Evolutionary conservation across 768 basidiomycete species (phyloP).

Genomic region (Wakefieldia striispora): DNA sequence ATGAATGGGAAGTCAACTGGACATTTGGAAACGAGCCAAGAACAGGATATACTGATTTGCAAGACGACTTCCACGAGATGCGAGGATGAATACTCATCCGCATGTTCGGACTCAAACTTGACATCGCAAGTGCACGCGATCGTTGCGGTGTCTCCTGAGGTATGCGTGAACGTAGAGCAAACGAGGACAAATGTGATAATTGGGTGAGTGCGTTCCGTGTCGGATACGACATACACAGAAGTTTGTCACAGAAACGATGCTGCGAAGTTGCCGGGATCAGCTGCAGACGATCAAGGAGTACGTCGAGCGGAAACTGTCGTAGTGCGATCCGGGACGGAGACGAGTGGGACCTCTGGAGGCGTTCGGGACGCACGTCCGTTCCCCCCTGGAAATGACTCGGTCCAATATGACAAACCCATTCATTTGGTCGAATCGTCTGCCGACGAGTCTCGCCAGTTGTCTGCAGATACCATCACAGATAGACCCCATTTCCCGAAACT

Average conservation of each 20-base stretch:
- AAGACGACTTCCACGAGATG: not conserved
- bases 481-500: not conserved
- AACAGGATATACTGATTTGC: not conserved
- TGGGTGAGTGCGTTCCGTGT: not conserved
- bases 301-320: not conserved
- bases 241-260: not conserved
- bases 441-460: not conserved
- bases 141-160: slow-evolving; percentile 1
- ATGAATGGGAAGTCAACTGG: not conserved
- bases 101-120: not conserved
- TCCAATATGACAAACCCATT: not conserved
- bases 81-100: not conserved
- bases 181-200: not conserved
- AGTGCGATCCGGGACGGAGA: not conserved
- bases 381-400: not conserved
- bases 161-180: not conserved
- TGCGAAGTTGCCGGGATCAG: not conserved
- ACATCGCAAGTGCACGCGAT: not conserved
- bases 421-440: not conserved
- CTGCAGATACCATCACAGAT: not conserved
- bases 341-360: too few relatives aligned
- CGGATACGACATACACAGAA: not conserved
- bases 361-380: too few relatives aligned
- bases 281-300: not conserved
- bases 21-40: not conserved